Evolutionary conservation across 148 eudicot species (phyloP).

Genomic region (Rhododendron henanense): DNA sequence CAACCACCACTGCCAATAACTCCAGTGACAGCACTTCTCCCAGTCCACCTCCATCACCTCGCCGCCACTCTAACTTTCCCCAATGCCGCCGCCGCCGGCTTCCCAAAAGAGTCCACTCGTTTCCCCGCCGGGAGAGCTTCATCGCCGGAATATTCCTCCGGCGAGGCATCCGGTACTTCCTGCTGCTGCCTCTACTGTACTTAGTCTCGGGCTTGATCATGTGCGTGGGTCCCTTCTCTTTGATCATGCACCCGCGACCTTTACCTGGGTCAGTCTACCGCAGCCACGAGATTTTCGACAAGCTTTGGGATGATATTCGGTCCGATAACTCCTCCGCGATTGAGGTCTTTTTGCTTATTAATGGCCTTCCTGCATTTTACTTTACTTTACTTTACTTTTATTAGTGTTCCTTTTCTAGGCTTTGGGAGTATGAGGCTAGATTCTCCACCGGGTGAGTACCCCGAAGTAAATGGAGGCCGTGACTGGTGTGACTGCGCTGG

Average conservation of each 20-base stretch:
- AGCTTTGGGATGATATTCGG: conserved; percentile 44
- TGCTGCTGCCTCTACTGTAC: conserved; percentile 41
- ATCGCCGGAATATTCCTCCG: conserved; percentile 30
- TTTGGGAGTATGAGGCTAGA: too few relatives aligned
- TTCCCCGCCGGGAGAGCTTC: conserved; percentile 29
- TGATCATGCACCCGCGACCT: conserved; percentile 36
- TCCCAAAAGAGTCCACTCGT: neutral
- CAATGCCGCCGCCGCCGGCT: conserved; percentile 1
- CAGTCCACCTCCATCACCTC: neutral
- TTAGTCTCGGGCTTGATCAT: conserved; percentile 40
- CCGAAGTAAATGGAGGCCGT: too few relatives aligned
- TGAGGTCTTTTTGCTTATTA: conserved; percentile 30
- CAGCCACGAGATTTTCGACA: conserved; percentile 51
- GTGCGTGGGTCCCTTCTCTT: conserved; percentile 48
- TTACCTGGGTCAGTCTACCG: conserved; percentile 66
- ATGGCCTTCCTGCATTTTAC: neutral
- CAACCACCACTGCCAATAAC: neutral
- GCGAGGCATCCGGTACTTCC: conserved; percentile 37
- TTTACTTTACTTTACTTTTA: neutral
- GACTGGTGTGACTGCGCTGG: too few relatives aligned
- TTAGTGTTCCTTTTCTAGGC: neutral
- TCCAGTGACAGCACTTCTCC: conserved; percentile 13
- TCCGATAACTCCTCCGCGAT: conserved; percentile 38
- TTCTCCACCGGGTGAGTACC: too few relatives aligned
- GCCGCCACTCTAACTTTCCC: neutral